Evolutionary conservation across 306 rosid genomes (phyloP), one percentile per base, ranked within the genome.

Genomic region (Quercus glauca): DNA sequence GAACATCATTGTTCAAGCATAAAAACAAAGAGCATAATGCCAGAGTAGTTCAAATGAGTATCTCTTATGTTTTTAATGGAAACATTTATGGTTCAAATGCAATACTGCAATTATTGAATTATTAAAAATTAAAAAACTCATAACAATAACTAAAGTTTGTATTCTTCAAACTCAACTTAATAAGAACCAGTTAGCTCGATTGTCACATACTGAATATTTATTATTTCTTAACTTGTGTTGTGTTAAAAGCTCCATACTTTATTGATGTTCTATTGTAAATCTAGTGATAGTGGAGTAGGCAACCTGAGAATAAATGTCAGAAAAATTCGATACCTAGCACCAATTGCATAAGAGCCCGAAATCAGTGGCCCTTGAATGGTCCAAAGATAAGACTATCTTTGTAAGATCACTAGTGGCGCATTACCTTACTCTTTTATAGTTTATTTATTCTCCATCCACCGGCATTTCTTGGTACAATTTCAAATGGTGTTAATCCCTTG

Each of bases 381-480:
- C 79, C 37, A 4, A 28, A 19, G 61, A 57, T 57, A 69, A 72
- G 67, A 79, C 69, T 55, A 52, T 55, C 10, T 45, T 55, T 25
- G 45, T 9, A 19, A n/a, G 43, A 18, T 4, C 33, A 17, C 55
- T 67, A 69, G 65, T 71, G 35, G 20, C 78, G 55, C 83, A 82
- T 78, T 84, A 71, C 73, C 79, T 6, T 69, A 12, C 37, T 33
- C 61, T 70, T 85, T 74, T 41, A 2, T 41, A 41, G 45, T 41
- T 41, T 82, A 74, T 41, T 41, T 82, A 74, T 82, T 83, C 90
- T 71, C 64, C 79, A 64, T 49, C 83, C 83, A 84, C 85, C 56
- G 15, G 63, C 17, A 59, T 20, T 64, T 28, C 20, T 28, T 69
- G 20, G 71, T 79, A 78, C 55, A 49, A 41, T 59, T 64, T 64